phyloP scores from a whole-genome alignment of 257 asterid genomes.

The Cynanchum wilfordii region DNA sequence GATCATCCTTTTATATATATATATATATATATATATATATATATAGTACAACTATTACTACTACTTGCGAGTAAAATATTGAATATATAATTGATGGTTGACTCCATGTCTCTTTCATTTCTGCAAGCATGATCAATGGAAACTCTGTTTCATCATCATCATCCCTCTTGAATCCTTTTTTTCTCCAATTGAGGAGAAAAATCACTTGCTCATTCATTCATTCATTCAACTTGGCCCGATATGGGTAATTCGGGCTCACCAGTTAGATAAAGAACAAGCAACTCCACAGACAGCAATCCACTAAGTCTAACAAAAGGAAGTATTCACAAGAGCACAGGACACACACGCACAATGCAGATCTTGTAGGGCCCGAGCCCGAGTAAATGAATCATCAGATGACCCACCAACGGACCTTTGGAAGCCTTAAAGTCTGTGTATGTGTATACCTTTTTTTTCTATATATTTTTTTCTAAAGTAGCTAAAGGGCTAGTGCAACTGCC shows the following conservation, averaged over 20 bases:
- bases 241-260: not conserved
- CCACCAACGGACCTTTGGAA: not conserved
- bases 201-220: too few relatives aligned
- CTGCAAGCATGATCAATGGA: not conserved
- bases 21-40: too few relatives aligned
- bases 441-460: too few relatives aligned
- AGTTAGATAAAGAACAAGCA: not conserved
- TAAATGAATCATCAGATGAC: too few relatives aligned
- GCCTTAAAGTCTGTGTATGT: too few relatives aligned
- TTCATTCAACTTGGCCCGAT: not conserved
- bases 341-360: not conserved
- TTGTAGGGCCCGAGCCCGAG: not conserved
- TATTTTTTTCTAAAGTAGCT: too few relatives aligned
- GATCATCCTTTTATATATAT: not conserved
- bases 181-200: too few relatives aligned
- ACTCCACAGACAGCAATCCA: not conserved
- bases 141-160: too few relatives aligned
- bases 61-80: not conserved
- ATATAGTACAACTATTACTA: not conserved
- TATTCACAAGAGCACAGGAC: not conserved
- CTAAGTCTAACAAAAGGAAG: not conserved
- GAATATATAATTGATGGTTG: not conserved
- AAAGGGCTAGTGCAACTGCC: slow-evolving; percentile 11
- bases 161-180: too few relatives aligned
- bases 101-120: not conserved